Evolutionary conservation across 2,329 filamentous ascomycete genomes (phyloP).

Genomic region (Fusarium penzigii): DNA sequence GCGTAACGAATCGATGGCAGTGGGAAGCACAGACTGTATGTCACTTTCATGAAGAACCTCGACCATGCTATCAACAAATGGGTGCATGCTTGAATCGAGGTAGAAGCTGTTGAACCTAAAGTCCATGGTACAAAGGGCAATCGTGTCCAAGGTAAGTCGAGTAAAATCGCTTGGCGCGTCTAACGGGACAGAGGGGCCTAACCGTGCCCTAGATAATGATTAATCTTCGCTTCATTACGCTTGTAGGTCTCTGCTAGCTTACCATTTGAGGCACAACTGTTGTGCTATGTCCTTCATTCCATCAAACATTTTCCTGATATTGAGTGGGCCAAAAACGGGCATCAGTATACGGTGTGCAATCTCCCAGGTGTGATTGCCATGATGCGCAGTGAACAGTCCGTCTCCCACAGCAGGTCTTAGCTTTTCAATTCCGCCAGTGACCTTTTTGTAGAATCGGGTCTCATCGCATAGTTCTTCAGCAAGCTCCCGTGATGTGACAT

Average conservation of each 20-base stretch:
- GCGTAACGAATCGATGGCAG: slow-evolving; percentile 48
- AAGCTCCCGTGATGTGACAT: too few relatives aligned
- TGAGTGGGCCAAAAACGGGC: slow-evolving; percentile 41
- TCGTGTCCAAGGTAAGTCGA: slow-evolving; percentile 61
- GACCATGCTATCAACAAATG: slow-evolving; percentile 53
- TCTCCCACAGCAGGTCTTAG: slow-evolving; percentile 51
- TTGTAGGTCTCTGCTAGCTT: too few relatives aligned
- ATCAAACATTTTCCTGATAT: slow-evolving; percentile 45
- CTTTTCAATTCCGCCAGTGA: slow-evolving; percentile 43
- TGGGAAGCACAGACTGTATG: slow-evolving; percentile 47
- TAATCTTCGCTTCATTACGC: too few relatives aligned
- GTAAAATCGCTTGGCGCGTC: slow-evolving; percentile 61
- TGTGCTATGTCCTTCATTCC: slow-evolving; percentile 63
- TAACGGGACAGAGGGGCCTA: slow-evolving; percentile 45
- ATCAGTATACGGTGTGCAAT: slow-evolving; percentile 63
- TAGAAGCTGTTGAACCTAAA: slow-evolving; percentile 66
- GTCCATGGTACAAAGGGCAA: slow-evolving; percentile 58
- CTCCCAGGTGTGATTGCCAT: slow-evolving; percentile 49
- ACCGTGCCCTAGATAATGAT: too few relatives aligned
- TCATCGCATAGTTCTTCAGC: slow-evolving; percentile 64
- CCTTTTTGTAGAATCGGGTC: slow-evolving; percentile 56
- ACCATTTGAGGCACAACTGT: slow-evolving; percentile 62
- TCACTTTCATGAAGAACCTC: slow-evolving; percentile 58
- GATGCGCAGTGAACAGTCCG: slow-evolving; percentile 58
- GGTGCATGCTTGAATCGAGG: slow-evolving; percentile 17